Conservation (phyloP, 768 basidiomycete species). For the Agaricus sinodeliciosus region DNA sequence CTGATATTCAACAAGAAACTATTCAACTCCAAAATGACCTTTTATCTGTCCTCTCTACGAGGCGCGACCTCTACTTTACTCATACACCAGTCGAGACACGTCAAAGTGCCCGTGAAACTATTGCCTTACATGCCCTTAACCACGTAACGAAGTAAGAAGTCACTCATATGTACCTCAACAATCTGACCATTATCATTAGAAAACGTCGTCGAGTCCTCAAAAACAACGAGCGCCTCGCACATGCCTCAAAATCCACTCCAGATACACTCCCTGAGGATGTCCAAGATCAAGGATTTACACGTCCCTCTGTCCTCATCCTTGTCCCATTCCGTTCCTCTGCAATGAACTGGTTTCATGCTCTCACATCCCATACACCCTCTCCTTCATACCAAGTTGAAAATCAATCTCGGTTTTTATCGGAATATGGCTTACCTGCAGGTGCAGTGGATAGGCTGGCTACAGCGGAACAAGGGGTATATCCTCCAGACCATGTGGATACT, state of each 20-base stretch:
- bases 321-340: slow-evolving; percentile 92
- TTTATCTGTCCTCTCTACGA: slow-evolving; percentile 55
- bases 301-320: slow-evolving; percentile 88
- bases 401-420: slow-evolving; percentile 68
- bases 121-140: slow-evolving; percentile 77
- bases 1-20: slow-evolving; percentile 29
- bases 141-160: slow-evolving; percentile 77
- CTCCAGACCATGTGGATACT: slow-evolving; percentile 84
- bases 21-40: slow-evolving; percentile 58
- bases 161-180: background rate
- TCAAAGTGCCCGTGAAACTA: slow-evolving; percentile 55
- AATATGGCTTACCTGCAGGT: slow-evolving; percentile 79
- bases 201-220: slow-evolving; percentile 86
- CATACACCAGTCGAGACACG: slow-evolving; percentile 61
- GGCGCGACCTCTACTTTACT: slow-evolving; percentile 75
- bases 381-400: slow-evolving; percentile 84
- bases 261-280: slow-evolving; percentile 63
- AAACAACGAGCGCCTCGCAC: slow-evolving; percentile 88
- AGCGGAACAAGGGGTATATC: slow-evolving; percentile 72
- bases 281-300: slow-evolving; percentile 97
- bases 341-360: slow-evolving; percentile 71
- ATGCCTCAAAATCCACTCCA: slow-evolving; percentile 51
- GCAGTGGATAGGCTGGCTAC: slow-evolving; percentile 73
- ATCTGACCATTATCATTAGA: slow-evolving; percentile 32
- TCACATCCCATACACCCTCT: slow-evolving; percentile 70